phyloP scores from a whole-genome alignment of 2,329 filamentous ascomycete genomes.

The Cladobotryum protrusum region DNA sequence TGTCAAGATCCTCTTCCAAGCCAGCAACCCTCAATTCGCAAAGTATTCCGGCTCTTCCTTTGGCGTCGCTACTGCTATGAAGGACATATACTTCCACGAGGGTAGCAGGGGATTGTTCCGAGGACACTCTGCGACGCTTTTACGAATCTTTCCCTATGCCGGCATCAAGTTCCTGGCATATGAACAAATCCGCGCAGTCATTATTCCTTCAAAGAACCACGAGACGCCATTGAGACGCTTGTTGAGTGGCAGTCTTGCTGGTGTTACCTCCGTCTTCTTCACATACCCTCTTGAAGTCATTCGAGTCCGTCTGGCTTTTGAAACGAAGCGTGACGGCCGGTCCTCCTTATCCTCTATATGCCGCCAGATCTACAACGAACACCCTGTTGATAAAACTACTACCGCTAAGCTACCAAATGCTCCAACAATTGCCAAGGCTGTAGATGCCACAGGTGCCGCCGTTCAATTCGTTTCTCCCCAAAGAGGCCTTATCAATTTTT shows the following conservation, averaged over 20 bases:
- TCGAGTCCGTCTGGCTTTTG: conserved; percentile 86
- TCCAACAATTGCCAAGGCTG: conserved; percentile 27
- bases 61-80: conserved; percentile 75
- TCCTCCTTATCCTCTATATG: conserved; percentile 72
- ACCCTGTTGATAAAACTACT: conserved; percentile 35
- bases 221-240: conserved; percentile 78
- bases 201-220: conserved; percentile 66
- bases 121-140: conserved; percentile 86
- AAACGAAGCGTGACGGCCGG: conserved; percentile 70
- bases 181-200: conserved; percentile 78
- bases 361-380: conserved; percentile 79
- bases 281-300: conserved; percentile 95
- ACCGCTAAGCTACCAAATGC: conserved; percentile 24
- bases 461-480: conserved; percentile 47
- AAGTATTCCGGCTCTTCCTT: conserved; percentile 90
- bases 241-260: conserved; percentile 66
- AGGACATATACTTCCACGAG: conserved; percentile 72
- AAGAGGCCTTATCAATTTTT: conserved; percentile 80
- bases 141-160: conserved; percentile 95
- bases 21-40: conserved; percentile 85
- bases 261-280: conserved; percentile 87
- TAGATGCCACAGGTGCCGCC: conserved; percentile 36
- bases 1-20: conserved; percentile 98
- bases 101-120: conserved; percentile 76
- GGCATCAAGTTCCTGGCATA: conserved; percentile 98